Percentiles rank a stretch among this genome's conserved stretches.
These are phyloP conservation scores for Apium graveolens DNA, from an alignment of 129 eudicot species.

Conservation along the genomic window DNA sequence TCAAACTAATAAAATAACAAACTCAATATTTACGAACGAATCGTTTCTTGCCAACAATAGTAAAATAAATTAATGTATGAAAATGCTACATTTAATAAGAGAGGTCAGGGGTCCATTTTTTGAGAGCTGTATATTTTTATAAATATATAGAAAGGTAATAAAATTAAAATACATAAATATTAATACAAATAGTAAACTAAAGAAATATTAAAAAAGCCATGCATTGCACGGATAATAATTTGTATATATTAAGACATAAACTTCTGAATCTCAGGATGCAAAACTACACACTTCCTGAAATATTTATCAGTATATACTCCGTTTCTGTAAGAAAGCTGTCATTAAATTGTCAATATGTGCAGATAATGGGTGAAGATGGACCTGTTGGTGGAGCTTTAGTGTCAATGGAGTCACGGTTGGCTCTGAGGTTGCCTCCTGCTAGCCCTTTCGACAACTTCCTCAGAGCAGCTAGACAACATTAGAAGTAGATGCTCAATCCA, in stretches of 20 bases:
- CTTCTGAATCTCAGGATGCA: not conserved
- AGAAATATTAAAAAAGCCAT: too few species aligned
- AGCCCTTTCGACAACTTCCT: slow-evolving; percentile 99
- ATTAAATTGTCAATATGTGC: slow-evolving; percentile 5
- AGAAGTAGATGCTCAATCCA: not conserved
- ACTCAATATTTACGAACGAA: too few species aligned
- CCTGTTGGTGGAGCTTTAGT: slow-evolving; percentile 18
- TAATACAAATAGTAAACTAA: too few species aligned
- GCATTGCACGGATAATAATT: too few species aligned
- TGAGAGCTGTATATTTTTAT: too few species aligned
- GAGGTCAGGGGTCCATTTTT: too few species aligned
- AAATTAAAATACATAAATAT: too few species aligned
- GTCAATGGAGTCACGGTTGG: slow-evolving; percentile 30
- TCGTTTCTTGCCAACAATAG: too few species aligned
- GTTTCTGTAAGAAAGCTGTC: not conserved
- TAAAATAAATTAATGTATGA: too few species aligned
- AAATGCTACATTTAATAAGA: too few species aligned
- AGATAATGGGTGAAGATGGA: slow-evolving; percentile 43
- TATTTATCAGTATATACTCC: not conserved
- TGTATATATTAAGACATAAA: not conserved
- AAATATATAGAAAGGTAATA: too few species aligned
- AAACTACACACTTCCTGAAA: not conserved
- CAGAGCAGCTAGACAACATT: slow-evolving; percentile 63
- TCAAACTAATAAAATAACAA: too few species aligned
- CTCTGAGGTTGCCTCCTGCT: slow-evolving; percentile 90